Evolutionary conservation across 2,329 filamentous ascomycete species (phyloP).

Genomic region (Pseudogymnoascus sp.): DNA sequence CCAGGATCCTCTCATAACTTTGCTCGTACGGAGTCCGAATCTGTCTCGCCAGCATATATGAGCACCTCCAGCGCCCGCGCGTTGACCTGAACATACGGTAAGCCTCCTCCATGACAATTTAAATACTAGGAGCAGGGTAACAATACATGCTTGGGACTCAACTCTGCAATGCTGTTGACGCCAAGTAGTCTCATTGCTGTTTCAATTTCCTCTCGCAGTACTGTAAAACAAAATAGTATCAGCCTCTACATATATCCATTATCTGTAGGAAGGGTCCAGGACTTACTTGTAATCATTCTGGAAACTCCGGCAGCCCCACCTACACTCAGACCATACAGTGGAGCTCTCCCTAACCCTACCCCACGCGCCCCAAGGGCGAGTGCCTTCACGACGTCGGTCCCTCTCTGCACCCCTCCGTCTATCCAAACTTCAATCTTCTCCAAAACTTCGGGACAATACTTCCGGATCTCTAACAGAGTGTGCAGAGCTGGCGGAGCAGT

Average conservation of each 20-base stretch:
- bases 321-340: slow-evolving; percentile 43
- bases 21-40: background rate
- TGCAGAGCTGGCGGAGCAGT: slow-evolving; percentile 48
- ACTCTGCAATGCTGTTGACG: slow-evolving; percentile 51
- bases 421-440: slow-evolving; percentile 14
- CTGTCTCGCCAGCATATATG: background rate
- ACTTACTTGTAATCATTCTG: slow-evolving; percentile 38
- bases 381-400: slow-evolving; percentile 16
- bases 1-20: background rate
- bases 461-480: slow-evolving; percentile 33
- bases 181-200: slow-evolving; percentile 60
- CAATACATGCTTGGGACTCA: slow-evolving; percentile 22
- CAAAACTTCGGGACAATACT: slow-evolving; percentile 16
- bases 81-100: background rate
- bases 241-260: background rate
- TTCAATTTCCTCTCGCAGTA: slow-evolving; percentile 51
- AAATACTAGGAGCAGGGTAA: background rate
- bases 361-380: slow-evolving; percentile 14
- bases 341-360: slow-evolving; percentile 14
- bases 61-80: background rate
- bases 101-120: background rate
- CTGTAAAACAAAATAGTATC: background rate
- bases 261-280: background rate
- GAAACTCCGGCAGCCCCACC: slow-evolving; percentile 43
- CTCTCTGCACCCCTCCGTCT: slow-evolving; percentile 15